Conservation (phyloP, 2,329 filamentous ascomycete genomes). For the Ciborinia camelliae region DNA sequence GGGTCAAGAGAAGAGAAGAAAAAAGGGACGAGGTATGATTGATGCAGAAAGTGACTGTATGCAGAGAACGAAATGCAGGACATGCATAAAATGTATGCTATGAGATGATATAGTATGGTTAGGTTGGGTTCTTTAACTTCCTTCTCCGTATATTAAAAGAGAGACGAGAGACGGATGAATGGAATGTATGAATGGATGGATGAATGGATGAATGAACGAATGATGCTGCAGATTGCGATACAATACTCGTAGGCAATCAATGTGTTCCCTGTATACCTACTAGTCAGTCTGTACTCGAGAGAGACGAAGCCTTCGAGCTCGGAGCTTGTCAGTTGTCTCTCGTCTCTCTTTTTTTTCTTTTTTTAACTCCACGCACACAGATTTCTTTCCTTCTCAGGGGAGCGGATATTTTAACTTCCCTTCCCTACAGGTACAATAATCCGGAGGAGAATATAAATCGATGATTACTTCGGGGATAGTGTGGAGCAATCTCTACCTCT, state of each 20-base stretch:
- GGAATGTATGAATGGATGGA: too few species aligned
- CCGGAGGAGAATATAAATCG: not conserved
- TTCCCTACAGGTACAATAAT: not conserved
- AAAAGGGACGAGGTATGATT: not conserved
- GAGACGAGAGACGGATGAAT: not conserved
- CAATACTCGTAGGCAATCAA: not conserved
- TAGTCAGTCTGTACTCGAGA: not conserved
- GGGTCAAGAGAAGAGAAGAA: not conserved
- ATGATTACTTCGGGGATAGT: not conserved
- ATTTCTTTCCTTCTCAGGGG: not conserved
- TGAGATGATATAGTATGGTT: not conserved
- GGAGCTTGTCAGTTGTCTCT: too few species aligned
- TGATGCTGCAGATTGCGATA: not conserved
- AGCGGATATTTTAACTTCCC: not conserved
- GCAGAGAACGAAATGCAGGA: constrained; percentile 1
- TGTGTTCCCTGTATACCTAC: not conserved
- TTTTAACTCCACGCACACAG: not conserved
- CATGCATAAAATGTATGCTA: not conserved
- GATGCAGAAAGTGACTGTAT: not conserved
- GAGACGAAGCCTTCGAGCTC: not conserved
- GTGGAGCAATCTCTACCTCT: not conserved
- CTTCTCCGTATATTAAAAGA: not conserved
- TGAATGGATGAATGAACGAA: too few species aligned
- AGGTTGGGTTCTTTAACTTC: too few species aligned
- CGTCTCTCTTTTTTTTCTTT: not conserved